Conservation (phyloP, 805 yeast species). For the Myxozyma nipponensis region DNA sequence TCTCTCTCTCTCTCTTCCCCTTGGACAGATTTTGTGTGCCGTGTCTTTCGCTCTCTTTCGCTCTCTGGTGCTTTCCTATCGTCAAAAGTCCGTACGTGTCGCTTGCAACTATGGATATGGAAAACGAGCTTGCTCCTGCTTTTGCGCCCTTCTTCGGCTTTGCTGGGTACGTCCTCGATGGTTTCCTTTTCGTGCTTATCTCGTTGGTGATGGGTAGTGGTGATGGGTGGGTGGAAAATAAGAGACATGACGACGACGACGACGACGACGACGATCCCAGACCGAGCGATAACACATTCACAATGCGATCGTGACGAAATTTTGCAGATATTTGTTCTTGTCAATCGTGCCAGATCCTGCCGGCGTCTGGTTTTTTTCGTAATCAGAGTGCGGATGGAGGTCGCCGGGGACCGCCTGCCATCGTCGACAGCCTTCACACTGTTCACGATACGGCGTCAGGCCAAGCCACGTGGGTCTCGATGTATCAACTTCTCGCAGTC, state of each 20-base stretch:
- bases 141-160: constrained; percentile 97
- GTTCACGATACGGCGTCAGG: too few species aligned
- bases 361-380: not conserved
- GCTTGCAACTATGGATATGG: constrained; percentile 21
- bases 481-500: too few species aligned
- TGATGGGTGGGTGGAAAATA: not conserved
- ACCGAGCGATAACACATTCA: too few species aligned
- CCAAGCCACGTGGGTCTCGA: too few species aligned
- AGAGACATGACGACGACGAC: not conserved
- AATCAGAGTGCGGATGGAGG: too few species aligned
- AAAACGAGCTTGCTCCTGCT: constrained; percentile 71
- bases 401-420: too few species aligned
- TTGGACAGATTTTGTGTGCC: not conserved
- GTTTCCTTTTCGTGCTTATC: not conserved
- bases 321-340: not conserved
- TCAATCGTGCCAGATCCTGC: not conserved
- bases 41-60: not conserved
- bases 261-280: not conserved
- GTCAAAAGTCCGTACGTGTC: not conserved
- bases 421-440: too few species aligned
- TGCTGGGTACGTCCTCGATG: constrained; percentile 61
- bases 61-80: not conserved
- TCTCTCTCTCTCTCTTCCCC: too few species aligned
- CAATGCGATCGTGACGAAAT: too few species aligned
- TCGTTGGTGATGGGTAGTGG: not conserved